phyloP scores from a whole-genome alignment of 2,329 filamentous ascomycete genomes.

The Penicillium polonicum region DNA sequence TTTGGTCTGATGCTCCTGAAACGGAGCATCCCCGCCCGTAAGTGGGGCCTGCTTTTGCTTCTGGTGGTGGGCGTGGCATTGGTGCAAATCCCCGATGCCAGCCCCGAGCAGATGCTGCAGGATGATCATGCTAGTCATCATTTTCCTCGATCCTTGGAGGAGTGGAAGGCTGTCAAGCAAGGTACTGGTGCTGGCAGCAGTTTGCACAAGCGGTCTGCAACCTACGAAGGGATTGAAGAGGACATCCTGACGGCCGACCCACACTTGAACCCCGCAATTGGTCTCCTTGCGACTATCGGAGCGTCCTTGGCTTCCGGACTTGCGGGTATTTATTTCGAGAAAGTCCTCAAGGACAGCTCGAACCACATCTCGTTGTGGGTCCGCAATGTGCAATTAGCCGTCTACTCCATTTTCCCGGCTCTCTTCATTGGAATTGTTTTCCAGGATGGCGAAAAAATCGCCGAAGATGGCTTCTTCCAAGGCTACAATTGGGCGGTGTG shows the following conservation, averaged over 20 bases:
- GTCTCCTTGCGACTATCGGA: constrained; percentile 72
- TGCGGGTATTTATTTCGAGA: constrained; percentile 70
- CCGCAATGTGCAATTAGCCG: constrained; percentile 88
- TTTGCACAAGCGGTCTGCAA: constrained; percentile 72
- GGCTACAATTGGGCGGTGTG: constrained; percentile 94
- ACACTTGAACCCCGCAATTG: constrained; percentile 73
- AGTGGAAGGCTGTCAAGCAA: constrained; percentile 60
- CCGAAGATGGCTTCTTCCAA: constrained; percentile 84
- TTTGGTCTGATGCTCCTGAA: constrained; percentile 80
- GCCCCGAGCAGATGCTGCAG: constrained; percentile 54
- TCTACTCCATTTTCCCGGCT: constrained; percentile 90
- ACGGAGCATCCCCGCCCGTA: constrained; percentile 65
- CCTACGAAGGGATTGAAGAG: constrained; percentile 81
- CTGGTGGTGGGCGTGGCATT: constrained; percentile 80
- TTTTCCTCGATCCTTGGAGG: constrained; percentile 76
- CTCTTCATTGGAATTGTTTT: constrained; percentile 82
- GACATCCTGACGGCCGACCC: constrained; percentile 55
- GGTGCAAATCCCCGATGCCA: constrained; percentile 71
- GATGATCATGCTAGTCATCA: constrained; percentile 64
- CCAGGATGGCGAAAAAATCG: constrained; percentile 81
- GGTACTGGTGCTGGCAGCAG: constrained; percentile 39
- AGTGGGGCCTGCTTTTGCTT: constrained; percentile 77
- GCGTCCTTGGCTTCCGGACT: constrained; percentile 79
- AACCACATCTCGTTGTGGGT: constrained; percentile 81
- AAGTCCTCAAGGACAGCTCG: constrained; percentile 82